phyloP scores from a whole-genome alignment of 2,329 filamentous ascomycete species.

The Aspergillus aculeatinus region DNA sequence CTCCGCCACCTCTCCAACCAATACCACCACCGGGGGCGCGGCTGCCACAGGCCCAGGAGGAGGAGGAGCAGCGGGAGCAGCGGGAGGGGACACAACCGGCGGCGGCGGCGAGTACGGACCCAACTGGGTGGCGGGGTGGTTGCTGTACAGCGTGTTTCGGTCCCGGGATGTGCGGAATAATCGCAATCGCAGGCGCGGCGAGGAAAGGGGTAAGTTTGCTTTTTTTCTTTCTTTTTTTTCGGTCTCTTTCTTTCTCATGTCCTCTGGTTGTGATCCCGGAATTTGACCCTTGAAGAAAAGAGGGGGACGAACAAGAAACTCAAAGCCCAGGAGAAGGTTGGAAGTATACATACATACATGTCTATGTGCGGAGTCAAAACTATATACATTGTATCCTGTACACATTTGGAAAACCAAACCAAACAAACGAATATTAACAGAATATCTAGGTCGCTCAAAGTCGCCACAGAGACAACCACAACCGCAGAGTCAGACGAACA shows the following conservation, averaged over 20 bases:
- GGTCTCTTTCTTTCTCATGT: neutral
- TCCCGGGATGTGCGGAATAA: conserved; percentile 49
- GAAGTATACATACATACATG: neutral
- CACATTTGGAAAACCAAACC: too few relatives aligned
- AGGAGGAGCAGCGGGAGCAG: neutral
- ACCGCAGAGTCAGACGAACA: conserved; percentile 21
- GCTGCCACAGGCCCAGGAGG: neutral
- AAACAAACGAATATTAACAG: neutral
- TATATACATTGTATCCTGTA: neutral
- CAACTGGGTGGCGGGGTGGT: conserved; percentile 49
- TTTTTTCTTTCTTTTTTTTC: neutral
- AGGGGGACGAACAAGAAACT: too few relatives aligned
- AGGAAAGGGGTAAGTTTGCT: conserved; percentile 16
- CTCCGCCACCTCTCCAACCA: too few relatives aligned
- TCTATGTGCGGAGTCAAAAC: neutral
- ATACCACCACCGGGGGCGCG: neutral
- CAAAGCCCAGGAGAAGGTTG: too few relatives aligned
- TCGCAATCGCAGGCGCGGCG: conserved; percentile 42
- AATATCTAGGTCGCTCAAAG: conserved; percentile 4
- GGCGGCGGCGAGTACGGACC: conserved; percentile 47
- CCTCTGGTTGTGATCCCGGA: neutral
- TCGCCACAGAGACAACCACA: conserved; percentile 20
- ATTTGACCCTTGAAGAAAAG: too few relatives aligned
- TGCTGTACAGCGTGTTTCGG: conserved; percentile 50
- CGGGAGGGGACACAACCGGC: conserved; percentile 12